phyloP scores from a whole-genome alignment of 257 asterid genomes.

The Primulina eburnea region DNA sequence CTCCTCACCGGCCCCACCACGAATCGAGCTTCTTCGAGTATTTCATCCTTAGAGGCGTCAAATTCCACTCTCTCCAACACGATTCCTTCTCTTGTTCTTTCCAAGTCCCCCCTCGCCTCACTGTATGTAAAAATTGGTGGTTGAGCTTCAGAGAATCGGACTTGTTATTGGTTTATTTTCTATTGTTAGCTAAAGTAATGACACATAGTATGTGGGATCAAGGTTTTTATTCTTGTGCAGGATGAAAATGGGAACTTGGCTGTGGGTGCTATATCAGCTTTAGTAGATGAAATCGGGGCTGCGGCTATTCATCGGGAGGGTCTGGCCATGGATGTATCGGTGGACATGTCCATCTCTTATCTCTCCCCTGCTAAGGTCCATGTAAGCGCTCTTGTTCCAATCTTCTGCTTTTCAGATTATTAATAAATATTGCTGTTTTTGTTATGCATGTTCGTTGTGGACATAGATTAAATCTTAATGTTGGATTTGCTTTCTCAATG shows the following conservation, averaged over 20 bases:
- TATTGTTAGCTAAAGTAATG: too few species aligned
- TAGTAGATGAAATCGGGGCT: conserved; percentile 69
- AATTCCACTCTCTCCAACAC: conserved; percentile 53
- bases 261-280: conserved; percentile 57
- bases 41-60: conserved; percentile 53
- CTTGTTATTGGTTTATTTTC: too few species aligned
- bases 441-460: too few species aligned
- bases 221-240: conserved; percentile 27
- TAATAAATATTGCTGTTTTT: too few species aligned
- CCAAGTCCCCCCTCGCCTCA: conserved; percentile 77
- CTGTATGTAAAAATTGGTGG: conserved; percentile 28
- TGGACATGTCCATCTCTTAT: conserved; percentile 67
- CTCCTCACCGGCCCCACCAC: conserved; percentile 13
- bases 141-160: too few species aligned
- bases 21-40: conserved; percentile 68
- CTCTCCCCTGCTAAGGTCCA: conserved; percentile 59
- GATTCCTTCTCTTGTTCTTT: conserved; percentile 56
- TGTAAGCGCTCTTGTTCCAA: conserved; percentile 36
- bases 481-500: too few species aligned
- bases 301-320: conserved; percentile 53
- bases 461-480: too few species aligned
- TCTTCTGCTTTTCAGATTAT: neutral
- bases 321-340: conserved; percentile 58
- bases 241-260: conserved; percentile 57
- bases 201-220: too few species aligned